Evolutionary conservation across 2,329 filamentous ascomycete species (phyloP), one percentile per base, ranked within the genome.

Genomic region (Cladophialophora exuberans): DNA sequence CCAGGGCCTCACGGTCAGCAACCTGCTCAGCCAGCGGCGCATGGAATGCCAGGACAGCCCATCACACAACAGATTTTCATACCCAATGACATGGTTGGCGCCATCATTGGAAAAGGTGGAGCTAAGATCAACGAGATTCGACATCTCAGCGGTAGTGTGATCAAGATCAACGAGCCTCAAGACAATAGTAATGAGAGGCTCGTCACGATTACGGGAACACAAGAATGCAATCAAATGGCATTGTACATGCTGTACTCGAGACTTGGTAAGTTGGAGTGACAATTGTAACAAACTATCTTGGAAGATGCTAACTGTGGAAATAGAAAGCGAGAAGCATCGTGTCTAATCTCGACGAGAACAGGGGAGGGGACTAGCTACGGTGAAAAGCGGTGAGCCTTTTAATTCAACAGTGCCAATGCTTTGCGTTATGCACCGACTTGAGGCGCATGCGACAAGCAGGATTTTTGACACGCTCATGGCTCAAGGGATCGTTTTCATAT

Each of bases 151-250:
- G 94, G 93, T 65, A 97, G 93, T 76, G 92, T 99, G 42, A 97
- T 99, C 74, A 99, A 99, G 80, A 99, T 99, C 80, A 97, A 99
- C 71, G 94, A 99, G 72, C 94, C 94, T 1, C 94, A 97, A 72
- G 94, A 97, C 73, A 97, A 96, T 76, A 97, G 90, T 81, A 99
- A 97, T 69, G 94, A 99, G 79, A 87, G 94, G 60, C 79, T 99
- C 56, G 94, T 99, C 54, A 99, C 94, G 13, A 96, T 99, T 65
- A 97, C 94, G 1, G 94, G 94, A 62, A 97, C 94, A 4, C 91
- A 95, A 67, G 94, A 99, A 75, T 97, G 91, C 79, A 99, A 99
- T 76, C 90, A 96, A 69, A 97, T 99, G 92, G 94, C 94, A n/a
- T 77, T 99, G 52, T 99, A 97, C 77, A 97, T 99, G 92, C 84